Base-by-base conservation (phyloP, 495 filamentous ascomycete genomes). In the Rostrohypoxylon terebratum region DNA sequence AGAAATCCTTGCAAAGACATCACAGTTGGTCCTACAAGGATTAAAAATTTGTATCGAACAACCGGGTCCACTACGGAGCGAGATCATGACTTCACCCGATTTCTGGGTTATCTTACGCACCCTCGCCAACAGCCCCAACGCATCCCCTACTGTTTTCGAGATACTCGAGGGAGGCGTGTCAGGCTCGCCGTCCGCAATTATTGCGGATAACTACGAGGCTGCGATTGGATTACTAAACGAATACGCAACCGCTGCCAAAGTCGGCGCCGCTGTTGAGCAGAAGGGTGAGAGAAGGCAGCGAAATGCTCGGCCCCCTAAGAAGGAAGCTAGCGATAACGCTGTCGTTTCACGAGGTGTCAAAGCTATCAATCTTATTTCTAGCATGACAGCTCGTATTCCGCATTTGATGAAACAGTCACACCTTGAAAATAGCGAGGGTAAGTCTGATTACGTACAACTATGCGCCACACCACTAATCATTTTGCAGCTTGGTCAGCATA, bases 61-160 rank as follows among this genome's bases (percentile, higher is more conserved):
- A 63, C 87, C 92, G 0, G 88, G 88, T 25, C 89, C 90, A 23
- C 85, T 99, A 20, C 88, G 93, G 63, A 97, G 91, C 69, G 95
- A 98, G 80, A 93, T 98, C 68, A 94, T 95, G 75, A 94, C 93
- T 18, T 97, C 95, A 25, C 96, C 96, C 1, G 96, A 99, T 73
- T 98, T 99, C 80, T 99, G 96, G 96, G 91, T 93, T 14, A 94
- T 97, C 44, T 82, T 99, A 38, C 88, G 92, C 67, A 89, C 88
- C 9, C 83, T 99, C 36, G 87, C 92, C 40, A 81, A 82, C 8
- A 85, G 90, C 50, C 76, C 86, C 13, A 90, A 93, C 45, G 89
- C 91, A 0, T 90, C 93, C 23, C 84, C 90, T 0, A 85, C 89
- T 11, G 94, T 97, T 5, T 98, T 97, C 77, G 89, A 92, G 40